Conservation (phyloP, 2,329 filamentous ascomycete genomes). For the Fusarium solani-melongenae region DNA sequence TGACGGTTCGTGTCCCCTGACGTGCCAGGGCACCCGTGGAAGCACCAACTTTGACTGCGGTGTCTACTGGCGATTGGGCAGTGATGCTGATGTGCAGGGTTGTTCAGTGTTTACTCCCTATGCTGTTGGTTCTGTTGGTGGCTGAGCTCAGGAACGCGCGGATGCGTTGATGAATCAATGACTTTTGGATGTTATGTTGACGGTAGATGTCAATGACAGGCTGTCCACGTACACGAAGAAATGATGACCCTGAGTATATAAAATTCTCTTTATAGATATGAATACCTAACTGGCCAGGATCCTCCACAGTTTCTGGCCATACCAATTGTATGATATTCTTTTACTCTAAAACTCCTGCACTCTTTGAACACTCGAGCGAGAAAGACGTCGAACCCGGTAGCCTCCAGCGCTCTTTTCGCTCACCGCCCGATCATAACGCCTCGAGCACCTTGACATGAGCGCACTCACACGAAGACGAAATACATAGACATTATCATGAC, state of each 20-base stretch:
- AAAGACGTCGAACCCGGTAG: too few species aligned
- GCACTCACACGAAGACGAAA: too few species aligned
- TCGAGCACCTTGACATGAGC: too few species aligned
- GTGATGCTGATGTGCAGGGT: neutral
- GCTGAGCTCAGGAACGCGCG: neutral
- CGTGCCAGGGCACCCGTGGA: neutral
- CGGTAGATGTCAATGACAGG: neutral
- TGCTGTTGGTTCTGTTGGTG: neutral
- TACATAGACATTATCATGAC: too few species aligned
- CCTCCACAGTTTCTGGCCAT: neutral
- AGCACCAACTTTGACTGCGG: neutral
- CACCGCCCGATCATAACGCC: too few species aligned
- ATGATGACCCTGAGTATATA: neutral
- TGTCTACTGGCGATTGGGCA: neutral
- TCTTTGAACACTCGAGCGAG: too few species aligned
- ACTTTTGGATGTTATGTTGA: neutral
- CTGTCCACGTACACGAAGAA: neutral
- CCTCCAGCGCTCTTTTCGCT: too few species aligned
- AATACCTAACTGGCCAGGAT: neutral
- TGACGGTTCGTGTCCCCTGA: neutral
- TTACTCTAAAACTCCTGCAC: neutral
- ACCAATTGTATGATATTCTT: neutral
- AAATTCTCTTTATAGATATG: neutral
- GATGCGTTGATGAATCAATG: neutral
- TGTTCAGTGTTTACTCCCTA: neutral